Evolutionary conservation across 768 basidiomycete genomes (phyloP).

Genomic region (Tricholoma sp.): DNA sequence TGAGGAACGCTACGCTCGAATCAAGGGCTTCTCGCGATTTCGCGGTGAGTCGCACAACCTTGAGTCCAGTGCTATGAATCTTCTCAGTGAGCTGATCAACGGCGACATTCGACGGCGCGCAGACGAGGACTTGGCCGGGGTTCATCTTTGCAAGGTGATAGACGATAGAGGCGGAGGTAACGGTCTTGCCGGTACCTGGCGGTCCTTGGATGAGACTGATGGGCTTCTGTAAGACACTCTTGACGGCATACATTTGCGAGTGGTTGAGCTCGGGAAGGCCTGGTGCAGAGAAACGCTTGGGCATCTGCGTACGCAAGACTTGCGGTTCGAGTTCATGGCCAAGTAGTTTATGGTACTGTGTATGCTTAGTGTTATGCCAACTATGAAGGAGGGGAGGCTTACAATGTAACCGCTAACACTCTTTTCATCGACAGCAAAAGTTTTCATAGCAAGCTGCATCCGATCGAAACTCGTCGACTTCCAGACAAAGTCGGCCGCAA

Average conservation of each 20-base stretch:
- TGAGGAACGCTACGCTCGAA: conserved; percentile 91
- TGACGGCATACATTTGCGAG: conserved; percentile 99
- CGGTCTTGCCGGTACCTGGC: conserved; percentile 98
- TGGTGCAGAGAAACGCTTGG: conserved; percentile 95
- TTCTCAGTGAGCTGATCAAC: conserved; percentile 99
- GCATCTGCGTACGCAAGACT: conserved; percentile 86
- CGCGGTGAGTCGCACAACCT: conserved; percentile 95
- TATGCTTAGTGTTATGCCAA: conserved; percentile 1
- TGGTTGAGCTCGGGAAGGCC: conserved; percentile 98
- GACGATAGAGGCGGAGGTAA: conserved; percentile 97
- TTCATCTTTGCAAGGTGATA: conserved; percentile 99
- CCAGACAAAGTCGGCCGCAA: conserved; percentile 99
- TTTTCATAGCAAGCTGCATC: conserved; percentile 99
- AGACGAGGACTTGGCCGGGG: conserved; percentile 97
- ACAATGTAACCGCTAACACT: conserved; percentile 98
- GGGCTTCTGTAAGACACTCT: conserved; percentile 97
- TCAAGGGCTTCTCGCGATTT: conserved; percentile 98
- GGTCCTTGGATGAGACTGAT: conserved; percentile 97
- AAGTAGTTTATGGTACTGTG: conserved; percentile 94
- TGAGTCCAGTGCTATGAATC: conserved; percentile 97
- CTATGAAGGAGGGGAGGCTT: conserved; percentile 26
- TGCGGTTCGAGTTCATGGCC: conserved; percentile 98
- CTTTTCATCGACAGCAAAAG: conserved; percentile 98
- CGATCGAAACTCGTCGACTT: conserved; percentile 99
- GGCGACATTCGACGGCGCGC: conserved; percentile 98